A percentile compares a stretch with the other conserved stretches of the same genome.
These are phyloP conservation scores for Amanita muscaria DNA, from an alignment of 768 basidiomycete genomes.

Conservation along the genomic window DNA sequence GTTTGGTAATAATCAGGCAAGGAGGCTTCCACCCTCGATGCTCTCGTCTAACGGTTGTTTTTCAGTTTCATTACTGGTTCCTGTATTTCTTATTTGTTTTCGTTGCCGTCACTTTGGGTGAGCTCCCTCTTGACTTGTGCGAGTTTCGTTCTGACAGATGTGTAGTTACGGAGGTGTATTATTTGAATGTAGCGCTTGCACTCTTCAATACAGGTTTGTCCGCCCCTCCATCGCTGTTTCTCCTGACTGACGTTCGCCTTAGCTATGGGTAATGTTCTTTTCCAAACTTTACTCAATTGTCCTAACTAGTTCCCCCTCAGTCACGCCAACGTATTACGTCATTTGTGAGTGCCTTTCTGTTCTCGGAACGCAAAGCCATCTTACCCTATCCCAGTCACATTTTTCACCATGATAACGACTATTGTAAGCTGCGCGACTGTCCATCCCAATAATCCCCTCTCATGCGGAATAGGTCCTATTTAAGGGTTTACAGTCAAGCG, in stretches of 20 bases:
- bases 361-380: constrained; percentile 8
- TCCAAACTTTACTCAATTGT: not conserved
- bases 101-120: constrained; percentile 72
- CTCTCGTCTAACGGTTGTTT: not conserved
- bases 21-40: constrained; percentile 14
- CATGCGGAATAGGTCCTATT: constrained; percentile 57
- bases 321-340: constrained; percentile 84
- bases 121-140: constrained; percentile 19
- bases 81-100: constrained; percentile 83
- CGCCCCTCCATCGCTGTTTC: not conserved
- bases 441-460: not conserved
- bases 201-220: constrained; percentile 81
- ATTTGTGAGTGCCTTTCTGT: constrained; percentile 44
- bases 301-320: constrained; percentile 27
- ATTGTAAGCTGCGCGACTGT: constrained; percentile 39
- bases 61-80: constrained; percentile 86
- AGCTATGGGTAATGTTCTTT: constrained; percentile 52
- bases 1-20: constrained; percentile 69
- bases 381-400: constrained; percentile 48
- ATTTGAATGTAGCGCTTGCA: constrained; percentile 91
- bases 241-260: constrained; percentile 12
- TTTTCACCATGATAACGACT: constrained; percentile 78
- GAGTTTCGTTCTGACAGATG: constrained; percentile 11
- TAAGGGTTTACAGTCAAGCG: constrained; percentile 77
- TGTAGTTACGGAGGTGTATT: constrained; percentile 85